Conservation (phyloP, 2,329 filamentous ascomycete genomes). For the Xylariomycetidae sp. region DNA sequence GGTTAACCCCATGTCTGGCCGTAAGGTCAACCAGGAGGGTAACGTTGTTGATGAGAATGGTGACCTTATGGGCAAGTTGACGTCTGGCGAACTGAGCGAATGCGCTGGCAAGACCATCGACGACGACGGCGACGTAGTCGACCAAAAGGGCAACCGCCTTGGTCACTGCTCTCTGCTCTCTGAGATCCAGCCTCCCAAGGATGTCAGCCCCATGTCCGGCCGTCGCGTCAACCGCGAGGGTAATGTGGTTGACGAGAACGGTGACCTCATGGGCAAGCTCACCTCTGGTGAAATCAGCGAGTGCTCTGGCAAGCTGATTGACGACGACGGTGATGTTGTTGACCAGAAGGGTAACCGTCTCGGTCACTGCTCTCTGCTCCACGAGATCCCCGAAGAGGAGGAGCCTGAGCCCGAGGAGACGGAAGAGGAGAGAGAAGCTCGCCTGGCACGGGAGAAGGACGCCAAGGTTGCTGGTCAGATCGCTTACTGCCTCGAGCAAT, state of each 20-base stretch:
- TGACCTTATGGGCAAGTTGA: constrained; percentile 59
- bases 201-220: constrained; percentile 30
- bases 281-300: constrained; percentile 60
- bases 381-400: constrained; percentile 27
- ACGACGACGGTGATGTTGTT: constrained; percentile 65
- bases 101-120: constrained; percentile 66
- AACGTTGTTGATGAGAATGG: constrained; percentile 54
- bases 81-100: constrained; percentile 58
- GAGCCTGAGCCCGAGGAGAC: constrained; percentile 41
- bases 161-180: constrained; percentile 64
- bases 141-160: constrained; percentile 59
- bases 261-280: constrained; percentile 59
- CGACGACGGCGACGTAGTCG: constrained; percentile 64
- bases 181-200: constrained; percentile 39
- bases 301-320: constrained; percentile 62
- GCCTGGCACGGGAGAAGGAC: constrained; percentile 57
- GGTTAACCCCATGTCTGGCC: constrained; percentile 46
- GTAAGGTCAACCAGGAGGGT: constrained; percentile 52
- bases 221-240: constrained; percentile 53
- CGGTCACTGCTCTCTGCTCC: constrained; percentile 62
- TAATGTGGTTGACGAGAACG: constrained; percentile 52
- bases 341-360: constrained; percentile 61
- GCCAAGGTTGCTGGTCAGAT: constrained; percentile 74
- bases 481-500: constrained; percentile 64
- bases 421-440: constrained; percentile 51